Percentiles rank a stretch among this genome's conserved stretches.
phyloP scores from a whole-genome alignment of 2,329 filamentous ascomycete genomes.

The Sporothrix phasma region DNA sequence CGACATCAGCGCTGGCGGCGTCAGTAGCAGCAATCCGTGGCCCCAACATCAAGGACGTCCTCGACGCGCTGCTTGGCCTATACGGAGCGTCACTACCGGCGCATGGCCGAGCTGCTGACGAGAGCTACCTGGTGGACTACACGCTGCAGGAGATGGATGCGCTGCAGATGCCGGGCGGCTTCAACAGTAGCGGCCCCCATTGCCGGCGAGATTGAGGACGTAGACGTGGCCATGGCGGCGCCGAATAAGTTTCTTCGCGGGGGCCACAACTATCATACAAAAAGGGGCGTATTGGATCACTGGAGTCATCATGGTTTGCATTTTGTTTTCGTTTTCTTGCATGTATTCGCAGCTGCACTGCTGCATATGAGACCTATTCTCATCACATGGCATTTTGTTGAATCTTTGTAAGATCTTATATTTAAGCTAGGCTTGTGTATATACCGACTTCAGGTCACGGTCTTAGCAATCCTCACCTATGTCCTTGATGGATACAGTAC shows the following conservation, averaged over 20 bases:
- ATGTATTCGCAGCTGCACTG: not conserved
- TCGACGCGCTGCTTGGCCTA: slow-evolving; percentile 84
- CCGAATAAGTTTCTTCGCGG: not conserved
- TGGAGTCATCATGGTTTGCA: not conserved
- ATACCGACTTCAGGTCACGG: too few species aligned
- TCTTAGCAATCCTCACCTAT: too few species aligned
- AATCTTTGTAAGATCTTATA: too few species aligned
- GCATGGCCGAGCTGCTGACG: slow-evolving; percentile 81
- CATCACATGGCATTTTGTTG: not conserved
- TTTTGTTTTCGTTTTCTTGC: not conserved
- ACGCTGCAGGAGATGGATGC: slow-evolving; percentile 88
- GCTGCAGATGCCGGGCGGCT: slow-evolving; percentile 33
- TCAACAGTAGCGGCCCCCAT: too few species aligned
- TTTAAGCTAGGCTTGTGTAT: too few species aligned
- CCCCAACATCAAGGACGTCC: slow-evolving; percentile 63
- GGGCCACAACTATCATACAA: not conserved
- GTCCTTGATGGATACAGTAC: too few species aligned
- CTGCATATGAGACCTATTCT: not conserved
- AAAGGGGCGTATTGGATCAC: not conserved
- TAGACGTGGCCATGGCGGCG: slow-evolving; percentile 22
- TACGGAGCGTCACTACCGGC: slow-evolving; percentile 84
- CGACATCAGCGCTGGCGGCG: slow-evolving; percentile 32
- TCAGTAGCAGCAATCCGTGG: slow-evolving; percentile 36
- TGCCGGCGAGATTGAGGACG: slow-evolving; percentile 19
- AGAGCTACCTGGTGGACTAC: slow-evolving; percentile 91